Percentiles rank a stretch among this genome's conserved stretches.
These are phyloP conservation scores for Kalaharituber pfeilii DNA, from an alignment of 2,329 filamentous ascomycete genomes.

Conservation along the genomic window DNA sequence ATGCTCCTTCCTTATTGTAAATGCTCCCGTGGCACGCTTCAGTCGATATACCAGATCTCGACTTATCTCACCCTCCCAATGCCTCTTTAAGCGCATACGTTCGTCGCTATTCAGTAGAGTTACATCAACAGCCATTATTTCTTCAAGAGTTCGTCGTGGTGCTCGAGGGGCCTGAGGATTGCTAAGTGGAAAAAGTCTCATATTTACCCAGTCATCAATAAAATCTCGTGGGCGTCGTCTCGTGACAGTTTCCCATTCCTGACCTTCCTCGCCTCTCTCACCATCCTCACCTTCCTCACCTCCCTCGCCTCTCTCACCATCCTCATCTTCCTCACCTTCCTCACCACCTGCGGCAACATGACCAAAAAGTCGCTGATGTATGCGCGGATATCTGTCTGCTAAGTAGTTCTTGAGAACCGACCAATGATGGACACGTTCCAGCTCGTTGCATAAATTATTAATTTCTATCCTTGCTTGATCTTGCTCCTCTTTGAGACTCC, in stretches of 20 bases:
- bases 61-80: neutral
- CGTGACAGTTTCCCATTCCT: neutral
- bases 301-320: neutral
- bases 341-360: neutral
- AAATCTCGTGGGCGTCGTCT: neutral
- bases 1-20: constrained; percentile 3
- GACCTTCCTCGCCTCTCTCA: too few relatives aligned
- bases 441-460: neutral
- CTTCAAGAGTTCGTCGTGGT: neutral
- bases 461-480: neutral
- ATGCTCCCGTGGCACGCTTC: neutral
- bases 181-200: neutral
- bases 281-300: neutral
- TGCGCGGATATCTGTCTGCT: neutral
- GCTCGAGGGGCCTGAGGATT: neutral
- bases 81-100: neutral
- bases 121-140: neutral
- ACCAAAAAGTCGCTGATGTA: neutral
- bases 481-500: neutral
- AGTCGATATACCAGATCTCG: neutral
- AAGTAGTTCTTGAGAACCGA: neutral
- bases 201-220: neutral
- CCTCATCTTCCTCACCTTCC: too few relatives aligned
- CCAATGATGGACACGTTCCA: neutral
- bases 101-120: neutral